Evolutionary conservation across 768 basidiomycete species (phyloP), one percentile per base, ranked within the genome.

Genomic region (Wakefieldia striispora): DNA sequence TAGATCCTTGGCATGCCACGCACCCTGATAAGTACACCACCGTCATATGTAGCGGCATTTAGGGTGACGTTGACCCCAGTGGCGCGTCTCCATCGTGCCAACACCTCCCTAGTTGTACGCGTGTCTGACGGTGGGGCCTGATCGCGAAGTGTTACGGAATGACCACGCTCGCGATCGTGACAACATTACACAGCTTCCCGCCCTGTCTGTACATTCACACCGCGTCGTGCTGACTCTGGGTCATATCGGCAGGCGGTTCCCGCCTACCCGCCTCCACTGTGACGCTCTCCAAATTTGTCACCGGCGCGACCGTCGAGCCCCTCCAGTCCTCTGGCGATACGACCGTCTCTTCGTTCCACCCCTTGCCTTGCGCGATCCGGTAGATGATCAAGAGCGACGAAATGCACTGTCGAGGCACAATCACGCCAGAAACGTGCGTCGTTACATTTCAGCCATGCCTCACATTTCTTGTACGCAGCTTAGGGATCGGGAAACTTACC

Each of bases 301-400:
- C 36, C 7, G 35, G 47, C 11, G 24, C 45, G 21, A 44, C 45
- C 11, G 33, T 4, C 10, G 40, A 40, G 19, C 59, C 59, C 29
- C 52, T 54, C 59, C 59, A 60, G 24, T 58, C 59, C 14, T 6
- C 19, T 5, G 59, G 20, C 16, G 56, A 39, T 27, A 60, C 55
- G 0, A 5, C 40, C 1, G 31, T 23, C 4, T 45, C 31, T 12
- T 47, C 41, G 21, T 9, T 47, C 59, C 59, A 62, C 13, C 26
- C 59, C 16, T 51, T 51, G 2, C 59, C 59, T 2, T 40, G 47
- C 0, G 59, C 47, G n/a, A 60, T 62, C 11, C 59, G 56, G 37
- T 58, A 60, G 2, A 60, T 51, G 31, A 60, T 62, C 40, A 60
- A 23, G 21, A 58, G n/a, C 1, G 59, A 44, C 6, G 56, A 19